These are phyloP conservation scores for Quercus tomentella DNA, from an alignment of 331 rosid genomes.

Conservation along the genomic window DNA sequence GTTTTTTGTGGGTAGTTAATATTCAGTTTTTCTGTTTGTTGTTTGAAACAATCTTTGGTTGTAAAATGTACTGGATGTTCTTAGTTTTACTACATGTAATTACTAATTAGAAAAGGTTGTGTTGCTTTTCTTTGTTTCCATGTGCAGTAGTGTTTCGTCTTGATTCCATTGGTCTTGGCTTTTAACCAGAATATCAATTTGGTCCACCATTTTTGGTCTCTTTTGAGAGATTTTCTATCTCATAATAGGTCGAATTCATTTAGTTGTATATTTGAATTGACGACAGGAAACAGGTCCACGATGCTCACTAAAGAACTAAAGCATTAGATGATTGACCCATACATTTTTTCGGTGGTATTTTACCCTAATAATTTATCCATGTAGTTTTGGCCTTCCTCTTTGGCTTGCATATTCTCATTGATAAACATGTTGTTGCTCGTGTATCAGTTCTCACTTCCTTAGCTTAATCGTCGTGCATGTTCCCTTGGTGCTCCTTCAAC, in stretches of 20 bases:
- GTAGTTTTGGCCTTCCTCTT: too few relatives aligned
- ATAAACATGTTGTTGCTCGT: too few relatives aligned
- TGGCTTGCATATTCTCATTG: too few relatives aligned
- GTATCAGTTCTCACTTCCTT: too few relatives aligned
- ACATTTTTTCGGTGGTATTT: neutral
- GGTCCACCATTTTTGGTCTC: neutral
- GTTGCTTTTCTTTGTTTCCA: neutral
- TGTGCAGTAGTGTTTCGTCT: neutral
- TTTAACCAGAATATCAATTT: neutral
- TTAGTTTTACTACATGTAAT: constrained; percentile 6
- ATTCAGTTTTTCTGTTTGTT: too few relatives aligned
- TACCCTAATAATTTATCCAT: too few relatives aligned
- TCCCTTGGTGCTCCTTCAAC: too few relatives aligned
- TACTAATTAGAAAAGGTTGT: neutral
- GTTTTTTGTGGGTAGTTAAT: neutral
- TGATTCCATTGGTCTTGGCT: neutral
- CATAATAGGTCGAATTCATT: neutral
- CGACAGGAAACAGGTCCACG: neutral
- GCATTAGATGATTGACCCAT: neutral
- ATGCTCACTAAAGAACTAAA: neutral
- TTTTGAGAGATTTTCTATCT: neutral
- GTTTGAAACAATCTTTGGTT: neutral
- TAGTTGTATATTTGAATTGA: neutral
- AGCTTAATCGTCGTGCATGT: too few relatives aligned
- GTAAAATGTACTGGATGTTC: neutral